These are phyloP conservation scores for Leccinum aurantiacum DNA, from an alignment of 768 basidiomycete species.

Conservation along the genomic window DNA sequence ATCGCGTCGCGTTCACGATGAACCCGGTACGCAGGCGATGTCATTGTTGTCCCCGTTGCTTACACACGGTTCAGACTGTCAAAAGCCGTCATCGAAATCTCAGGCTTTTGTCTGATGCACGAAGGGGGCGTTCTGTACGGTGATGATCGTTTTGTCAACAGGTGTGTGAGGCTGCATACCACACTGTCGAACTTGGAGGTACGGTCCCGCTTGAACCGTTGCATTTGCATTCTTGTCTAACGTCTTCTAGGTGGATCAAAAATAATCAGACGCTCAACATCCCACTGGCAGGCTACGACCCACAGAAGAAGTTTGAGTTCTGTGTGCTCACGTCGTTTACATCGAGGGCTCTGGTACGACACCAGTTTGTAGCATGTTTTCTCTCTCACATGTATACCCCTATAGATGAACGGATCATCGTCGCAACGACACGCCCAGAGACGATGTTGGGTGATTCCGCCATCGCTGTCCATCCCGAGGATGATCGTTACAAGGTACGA, in stretches of 20 bases:
- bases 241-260: constrained; percentile 4
- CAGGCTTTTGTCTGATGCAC: constrained; percentile 78
- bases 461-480: no score
- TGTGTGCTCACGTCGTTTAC: no score
- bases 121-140: constrained; percentile 93
- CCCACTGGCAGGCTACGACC: no score
- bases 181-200: constrained; percentile 68
- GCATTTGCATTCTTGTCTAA: neutral
- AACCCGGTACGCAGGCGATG: constrained; percentile 55
- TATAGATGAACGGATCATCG: no score
- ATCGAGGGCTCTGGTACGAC: no score
- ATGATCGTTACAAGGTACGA: no score
- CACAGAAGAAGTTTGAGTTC: no score
- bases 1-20: constrained; percentile 72
- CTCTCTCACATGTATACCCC: no score
- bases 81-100: constrained; percentile 76
- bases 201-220: constrained; percentile 2
- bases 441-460: no score
- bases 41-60: neutral
- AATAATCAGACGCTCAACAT: no score
- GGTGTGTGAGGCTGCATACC: constrained; percentile 63
- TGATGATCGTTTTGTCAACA: constrained; percentile 94
- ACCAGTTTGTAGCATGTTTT: no score
- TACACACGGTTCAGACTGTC: constrained; percentile 51
- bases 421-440: no score